Percentiles rank a stretch among this genome's conserved stretches.
Conservation (phyloP, 495 filamentous ascomycete species). For the Tuber umbilicatum region DNA sequence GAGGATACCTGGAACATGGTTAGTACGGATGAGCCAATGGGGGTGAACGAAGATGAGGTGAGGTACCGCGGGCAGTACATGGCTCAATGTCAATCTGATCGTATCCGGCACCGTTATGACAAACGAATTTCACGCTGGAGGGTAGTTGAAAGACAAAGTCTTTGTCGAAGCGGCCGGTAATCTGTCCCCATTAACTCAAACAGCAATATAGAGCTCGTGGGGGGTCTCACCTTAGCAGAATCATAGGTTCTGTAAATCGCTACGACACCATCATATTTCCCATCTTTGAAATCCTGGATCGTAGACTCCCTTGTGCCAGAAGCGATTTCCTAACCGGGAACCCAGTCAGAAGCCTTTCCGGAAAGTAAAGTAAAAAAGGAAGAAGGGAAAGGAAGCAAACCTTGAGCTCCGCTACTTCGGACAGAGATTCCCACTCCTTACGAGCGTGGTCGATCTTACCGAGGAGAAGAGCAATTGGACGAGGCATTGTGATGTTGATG, state of each 20-base stretch:
- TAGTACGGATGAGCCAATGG: constrained; percentile 3
- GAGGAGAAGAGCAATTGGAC: constrained; percentile 52
- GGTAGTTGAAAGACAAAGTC: constrained; percentile 59
- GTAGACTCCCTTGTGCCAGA: constrained; percentile 51
- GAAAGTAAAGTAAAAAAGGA: background rate
- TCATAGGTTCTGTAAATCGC: constrained; percentile 56
- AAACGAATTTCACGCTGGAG: constrained; percentile 63
- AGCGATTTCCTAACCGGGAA: constrained; percentile 50
- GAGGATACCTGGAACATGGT: constrained; percentile 47
- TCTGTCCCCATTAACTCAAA: constrained; percentile 40
- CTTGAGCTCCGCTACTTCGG: constrained; percentile 51
- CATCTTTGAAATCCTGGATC: constrained; percentile 50
- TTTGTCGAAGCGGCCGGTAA: constrained; percentile 55
- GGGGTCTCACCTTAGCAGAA: constrained; percentile 50
- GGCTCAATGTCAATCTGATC: constrained; percentile 69
- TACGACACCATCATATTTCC: constrained; percentile 54
- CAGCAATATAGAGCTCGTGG: background rate
- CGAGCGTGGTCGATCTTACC: constrained; percentile 52
- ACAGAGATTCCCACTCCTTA: constrained; percentile 54
- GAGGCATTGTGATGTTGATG: constrained; percentile 37
- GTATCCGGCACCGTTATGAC: constrained; percentile 82
- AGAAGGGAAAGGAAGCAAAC: constrained; percentile 38
- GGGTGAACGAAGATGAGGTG: background rate
- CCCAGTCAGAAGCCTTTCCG: constrained; percentile 2
- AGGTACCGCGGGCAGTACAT: constrained; percentile 54